phyloP scores from a whole-genome alignment of 2,329 filamentous ascomycete genomes.

The Pseudopithomyces chartarum region DNA sequence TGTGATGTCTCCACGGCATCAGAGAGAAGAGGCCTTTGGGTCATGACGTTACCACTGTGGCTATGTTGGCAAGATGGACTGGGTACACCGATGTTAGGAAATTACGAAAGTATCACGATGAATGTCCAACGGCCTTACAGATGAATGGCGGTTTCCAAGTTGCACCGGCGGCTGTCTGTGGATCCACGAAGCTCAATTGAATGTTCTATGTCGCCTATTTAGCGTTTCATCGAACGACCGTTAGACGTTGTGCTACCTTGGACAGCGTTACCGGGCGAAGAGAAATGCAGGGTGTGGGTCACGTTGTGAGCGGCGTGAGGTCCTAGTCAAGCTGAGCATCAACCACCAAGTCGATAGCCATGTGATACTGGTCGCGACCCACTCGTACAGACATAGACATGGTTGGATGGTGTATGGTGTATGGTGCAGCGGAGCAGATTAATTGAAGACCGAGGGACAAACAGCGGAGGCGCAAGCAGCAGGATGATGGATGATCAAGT shows the following conservation, averaged over 20 bases:
- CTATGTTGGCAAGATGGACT: neutral
- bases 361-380: neutral
- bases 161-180: neutral
- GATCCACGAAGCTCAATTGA: neutral
- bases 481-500: no score
- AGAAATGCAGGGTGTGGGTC: neutral
- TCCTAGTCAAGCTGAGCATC: neutral
- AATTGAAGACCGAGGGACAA: neutral
- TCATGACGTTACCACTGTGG: neutral
- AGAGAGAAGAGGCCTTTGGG: neutral
- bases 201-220: neutral
- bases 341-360: neutral
- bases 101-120: neutral
- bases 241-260: neutral
- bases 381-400: neutral
- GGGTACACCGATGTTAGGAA: neutral
- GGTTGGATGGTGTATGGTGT: neutral
- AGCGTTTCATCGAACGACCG: conserved; percentile 1
- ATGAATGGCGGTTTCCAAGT: neutral
- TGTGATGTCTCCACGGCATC: neutral
- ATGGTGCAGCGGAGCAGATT: neutral
- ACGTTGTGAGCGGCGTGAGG: neutral
- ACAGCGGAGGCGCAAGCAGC: neutral
- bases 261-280: neutral
- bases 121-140: neutral